Conservation (phyloP, 2,329 filamentous ascomycete genomes). For the Fusarium sp. region DNA sequence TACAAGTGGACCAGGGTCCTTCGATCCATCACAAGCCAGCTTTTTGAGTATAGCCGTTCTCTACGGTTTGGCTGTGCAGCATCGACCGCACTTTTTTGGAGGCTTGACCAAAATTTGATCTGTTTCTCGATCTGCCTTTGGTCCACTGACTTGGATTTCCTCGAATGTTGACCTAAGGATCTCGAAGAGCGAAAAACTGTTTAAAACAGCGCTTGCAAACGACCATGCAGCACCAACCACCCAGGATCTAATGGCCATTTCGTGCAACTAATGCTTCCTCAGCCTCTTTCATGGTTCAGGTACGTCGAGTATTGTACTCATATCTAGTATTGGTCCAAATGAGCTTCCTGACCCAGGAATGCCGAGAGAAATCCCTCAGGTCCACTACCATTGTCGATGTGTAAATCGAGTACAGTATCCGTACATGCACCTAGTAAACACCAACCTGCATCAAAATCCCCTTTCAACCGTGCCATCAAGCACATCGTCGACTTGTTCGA, state of each 20-base stretch:
- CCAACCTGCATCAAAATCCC: conserved; percentile 28
- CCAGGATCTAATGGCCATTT: neutral
- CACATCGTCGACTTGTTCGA: conserved; percentile 33
- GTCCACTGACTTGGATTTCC: conserved; percentile 4
- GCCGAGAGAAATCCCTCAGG: conserved; percentile 50
- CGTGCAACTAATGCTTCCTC: neutral
- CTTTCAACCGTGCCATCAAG: conserved; percentile 37
- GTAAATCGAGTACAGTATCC: conserved; percentile 20
- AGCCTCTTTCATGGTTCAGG: neutral
- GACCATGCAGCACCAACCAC: neutral
- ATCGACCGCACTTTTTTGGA: conserved; percentile 17
- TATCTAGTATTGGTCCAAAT: conserved; percentile 11
- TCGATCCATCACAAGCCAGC: conserved; percentile 25
- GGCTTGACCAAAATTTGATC: conserved; percentile 9
- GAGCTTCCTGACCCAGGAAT: conserved; percentile 31
- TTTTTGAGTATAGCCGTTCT: conserved; percentile 35
- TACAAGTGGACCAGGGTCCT: conserved; percentile 30
- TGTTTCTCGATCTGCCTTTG: conserved; percentile 15
- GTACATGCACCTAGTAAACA: conserved; percentile 12
- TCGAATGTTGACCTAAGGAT: too few species aligned
- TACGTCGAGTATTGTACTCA: neutral
- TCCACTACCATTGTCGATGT: conserved; percentile 37
- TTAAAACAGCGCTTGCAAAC: too few species aligned
- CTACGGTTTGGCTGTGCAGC: conserved; percentile 23
- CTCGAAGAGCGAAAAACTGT: too few species aligned